Evolutionary conservation across 345 rosid genomes (phyloP).

Genomic region (Schrenkiella parvula): DNA sequence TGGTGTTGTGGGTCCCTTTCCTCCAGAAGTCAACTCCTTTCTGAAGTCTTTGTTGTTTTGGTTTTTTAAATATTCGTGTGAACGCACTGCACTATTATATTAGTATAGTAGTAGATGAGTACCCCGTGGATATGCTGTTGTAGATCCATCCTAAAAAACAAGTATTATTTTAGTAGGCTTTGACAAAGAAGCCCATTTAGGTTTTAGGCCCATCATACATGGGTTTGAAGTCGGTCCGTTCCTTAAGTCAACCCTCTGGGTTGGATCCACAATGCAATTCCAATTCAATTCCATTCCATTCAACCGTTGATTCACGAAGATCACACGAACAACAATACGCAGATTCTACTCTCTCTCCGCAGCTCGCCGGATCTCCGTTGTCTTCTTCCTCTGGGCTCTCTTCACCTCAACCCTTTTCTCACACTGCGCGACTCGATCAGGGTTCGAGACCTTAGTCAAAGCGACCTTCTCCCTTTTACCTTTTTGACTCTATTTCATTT

Average conservation of each 20-base stretch:
- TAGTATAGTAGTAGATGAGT: no score
- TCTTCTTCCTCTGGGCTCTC: constrained; percentile 1
- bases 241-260: constrained; percentile 10
- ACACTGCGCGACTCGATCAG: constrained; percentile 1
- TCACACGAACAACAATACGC: not conserved
- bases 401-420: not conserved
- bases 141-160: no score
- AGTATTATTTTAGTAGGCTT: no score
- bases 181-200: not conserved
- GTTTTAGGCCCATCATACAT: not conserved
- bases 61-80: no score
- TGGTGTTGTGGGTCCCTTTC: constrained; percentile 3
- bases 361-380: constrained; percentile 29
- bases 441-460: constrained; percentile 2
- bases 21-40: constrained; percentile 8
- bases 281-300: not conserved
- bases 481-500: not conserved
- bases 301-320: constrained; percentile 12
- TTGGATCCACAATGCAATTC: constrained; percentile 6
- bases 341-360: not conserved
- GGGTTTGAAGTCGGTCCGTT: constrained; percentile 8
- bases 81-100: no score
- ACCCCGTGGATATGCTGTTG: no score
- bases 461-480: constrained; percentile 1
- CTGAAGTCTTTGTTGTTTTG: not conserved